Conservation (phyloP, 225 moss, liverwort and hornwort genomes). For the Lunularia cruciata region DNA sequence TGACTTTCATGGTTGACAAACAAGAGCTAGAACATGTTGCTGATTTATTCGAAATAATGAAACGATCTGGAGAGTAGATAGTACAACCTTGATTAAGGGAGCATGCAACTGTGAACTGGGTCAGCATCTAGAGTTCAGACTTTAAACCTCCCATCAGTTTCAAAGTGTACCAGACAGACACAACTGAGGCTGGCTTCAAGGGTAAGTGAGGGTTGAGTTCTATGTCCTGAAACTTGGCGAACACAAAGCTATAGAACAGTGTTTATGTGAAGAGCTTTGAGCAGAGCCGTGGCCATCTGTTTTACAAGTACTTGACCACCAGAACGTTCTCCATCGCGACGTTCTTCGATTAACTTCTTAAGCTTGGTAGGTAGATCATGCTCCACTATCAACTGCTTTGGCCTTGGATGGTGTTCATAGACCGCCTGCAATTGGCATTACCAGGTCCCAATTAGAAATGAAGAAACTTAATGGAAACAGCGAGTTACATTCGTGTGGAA, state of each 20-base stretch:
- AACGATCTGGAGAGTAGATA: conserved; percentile 32
- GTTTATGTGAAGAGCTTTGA: conserved; percentile 92
- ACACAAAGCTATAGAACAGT: conserved; percentile 64
- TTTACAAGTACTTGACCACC: conserved; percentile 97
- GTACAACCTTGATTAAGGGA: conserved; percentile 36
- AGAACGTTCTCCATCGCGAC: conserved; percentile 84
- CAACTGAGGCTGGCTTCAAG: conserved; percentile 17
- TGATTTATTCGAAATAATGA: conserved; percentile 46
- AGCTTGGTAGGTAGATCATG: conserved; percentile 75
- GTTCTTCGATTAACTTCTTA: conserved; percentile 80
- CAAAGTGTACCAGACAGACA: conserved; percentile 12
- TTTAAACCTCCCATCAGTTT: conserved; percentile 13
- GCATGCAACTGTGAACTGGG: conserved; percentile 31
- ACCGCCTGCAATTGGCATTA: conserved; percentile 77
- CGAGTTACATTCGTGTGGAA: no score
- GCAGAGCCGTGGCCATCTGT: conserved; percentile 88
- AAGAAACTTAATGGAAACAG: no score
- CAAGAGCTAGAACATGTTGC: conserved; percentile 29
- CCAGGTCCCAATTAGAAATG: no score
- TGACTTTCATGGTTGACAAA: conserved; percentile 12
- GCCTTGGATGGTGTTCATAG: conserved; percentile 94
- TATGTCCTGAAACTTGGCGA: conserved; percentile 14
- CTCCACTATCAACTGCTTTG: conserved; percentile 97
- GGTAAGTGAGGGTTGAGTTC: conserved; percentile 2
- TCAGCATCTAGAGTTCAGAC: conserved; percentile 14